These are phyloP conservation scores for Parmelia sp. DNA, from an alignment of 495 filamentous ascomycete species.

Conservation along the genomic window DNA sequence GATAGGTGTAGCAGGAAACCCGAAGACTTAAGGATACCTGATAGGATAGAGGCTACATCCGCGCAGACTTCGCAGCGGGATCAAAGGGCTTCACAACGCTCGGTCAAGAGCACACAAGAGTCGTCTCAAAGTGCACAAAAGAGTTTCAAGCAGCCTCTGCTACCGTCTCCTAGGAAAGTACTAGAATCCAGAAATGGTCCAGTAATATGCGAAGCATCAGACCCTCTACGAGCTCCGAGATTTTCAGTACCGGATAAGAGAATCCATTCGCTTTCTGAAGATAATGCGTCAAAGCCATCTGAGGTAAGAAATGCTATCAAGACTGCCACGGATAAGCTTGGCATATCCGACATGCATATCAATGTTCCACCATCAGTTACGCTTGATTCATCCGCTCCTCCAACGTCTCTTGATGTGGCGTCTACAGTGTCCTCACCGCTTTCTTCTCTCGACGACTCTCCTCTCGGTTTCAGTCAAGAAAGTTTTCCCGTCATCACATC, in stretches of 20 bases:
- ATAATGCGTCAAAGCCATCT: not conserved
- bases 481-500: not conserved
- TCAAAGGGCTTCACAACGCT: slow-evolving; percentile 13
- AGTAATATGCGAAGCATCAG: not conserved
- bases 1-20: not conserved
- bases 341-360: slow-evolving; percentile 2
- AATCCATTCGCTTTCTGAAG: not conserved
- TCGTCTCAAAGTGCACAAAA: slow-evolving; percentile 5
- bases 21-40: not conserved
- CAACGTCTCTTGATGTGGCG: slow-evolving; percentile 6
- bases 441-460: slow-evolving; percentile 9
- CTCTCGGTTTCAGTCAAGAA: not conserved
- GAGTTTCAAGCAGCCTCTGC: slow-evolving; percentile 12
- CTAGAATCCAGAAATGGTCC: not conserved
- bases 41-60: not conserved
- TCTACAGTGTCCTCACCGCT: slow-evolving; percentile 5
- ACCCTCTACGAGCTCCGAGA: not conserved
- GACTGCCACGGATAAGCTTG: slow-evolving; percentile 3
- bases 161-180: slow-evolving; percentile 7
- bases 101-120: not conserved
- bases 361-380: not conserved
- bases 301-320: not conserved
- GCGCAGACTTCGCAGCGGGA: not conserved
- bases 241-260: not conserved
- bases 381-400: not conserved